Evolutionary conservation across 257 asterid species (phyloP).

Genomic region (Petrea volubilis): DNA sequence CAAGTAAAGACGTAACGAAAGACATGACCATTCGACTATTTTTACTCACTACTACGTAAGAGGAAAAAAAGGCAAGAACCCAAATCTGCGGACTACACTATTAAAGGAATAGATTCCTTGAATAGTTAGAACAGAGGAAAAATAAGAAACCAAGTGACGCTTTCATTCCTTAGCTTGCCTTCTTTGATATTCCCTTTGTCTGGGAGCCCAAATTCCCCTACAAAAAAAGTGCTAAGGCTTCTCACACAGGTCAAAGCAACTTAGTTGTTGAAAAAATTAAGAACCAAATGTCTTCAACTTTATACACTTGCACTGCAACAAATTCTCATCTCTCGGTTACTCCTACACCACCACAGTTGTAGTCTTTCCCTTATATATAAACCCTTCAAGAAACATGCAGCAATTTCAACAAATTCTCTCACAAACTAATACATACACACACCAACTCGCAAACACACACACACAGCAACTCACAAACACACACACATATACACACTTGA

Average conservation of each 20-base stretch:
- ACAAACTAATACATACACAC: neutral
- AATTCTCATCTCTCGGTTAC: neutral
- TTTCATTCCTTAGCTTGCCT: neutral
- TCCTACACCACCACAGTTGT: neutral
- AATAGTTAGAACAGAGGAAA: neutral
- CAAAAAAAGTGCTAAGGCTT: constrained; percentile 7
- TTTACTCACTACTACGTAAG: too few relatives aligned
- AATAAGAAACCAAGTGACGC: neutral
- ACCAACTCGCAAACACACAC: too few relatives aligned
- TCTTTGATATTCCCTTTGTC: neutral
- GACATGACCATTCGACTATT: too few relatives aligned
- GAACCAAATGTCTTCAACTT: neutral
- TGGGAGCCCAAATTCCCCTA: neutral
- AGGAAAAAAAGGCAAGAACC: neutral
- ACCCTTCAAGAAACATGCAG: constrained; percentile 17
- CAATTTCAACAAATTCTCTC: neutral
- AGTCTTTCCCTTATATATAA: constrained; percentile 29
- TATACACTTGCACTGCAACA: neutral
- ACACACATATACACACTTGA: too few relatives aligned
- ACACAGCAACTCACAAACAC: too few relatives aligned
- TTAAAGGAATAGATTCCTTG: neutral
- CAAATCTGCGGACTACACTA: neutral
- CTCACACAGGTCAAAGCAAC: neutral
- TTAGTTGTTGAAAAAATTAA: neutral
- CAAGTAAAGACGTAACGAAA: too few relatives aligned